A percentile compares a stretch with the other conserved stretches of the same genome.
Conservation (phyloP, 257 asterid species). For the Plantago ovata region DNA sequence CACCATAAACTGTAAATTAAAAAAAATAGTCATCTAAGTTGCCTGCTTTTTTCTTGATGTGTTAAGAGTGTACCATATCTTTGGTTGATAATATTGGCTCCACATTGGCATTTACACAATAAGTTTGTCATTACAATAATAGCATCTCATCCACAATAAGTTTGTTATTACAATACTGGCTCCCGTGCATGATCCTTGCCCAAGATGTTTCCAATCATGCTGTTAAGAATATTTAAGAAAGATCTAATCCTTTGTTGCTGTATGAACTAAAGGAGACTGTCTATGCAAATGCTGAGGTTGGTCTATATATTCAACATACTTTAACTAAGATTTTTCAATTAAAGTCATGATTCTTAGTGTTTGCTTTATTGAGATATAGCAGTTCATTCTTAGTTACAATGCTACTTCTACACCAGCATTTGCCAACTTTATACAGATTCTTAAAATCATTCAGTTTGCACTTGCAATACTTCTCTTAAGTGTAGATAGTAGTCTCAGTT, state of each 20-base stretch:
- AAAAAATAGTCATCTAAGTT: too few relatives aligned
- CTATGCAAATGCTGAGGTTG: constrained; percentile 83
- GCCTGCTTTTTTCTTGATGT: not conserved
- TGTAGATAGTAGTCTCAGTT: too few relatives aligned
- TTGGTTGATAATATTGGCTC: not conserved
- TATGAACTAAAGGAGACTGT: constrained; percentile 66
- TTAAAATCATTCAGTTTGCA: too few relatives aligned
- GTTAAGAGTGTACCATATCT: not conserved
- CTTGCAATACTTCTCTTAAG: too few relatives aligned
- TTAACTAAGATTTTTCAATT: not conserved
- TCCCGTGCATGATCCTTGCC: constrained; percentile 73
- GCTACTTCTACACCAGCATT: too few relatives aligned
- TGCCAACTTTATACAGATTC: too few relatives aligned
- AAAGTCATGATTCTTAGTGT: not conserved
- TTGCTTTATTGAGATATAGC: not conserved
- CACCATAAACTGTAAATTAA: too few relatives aligned
- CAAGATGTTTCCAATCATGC: constrained; percentile 89
- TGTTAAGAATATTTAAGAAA: constrained; percentile 63
- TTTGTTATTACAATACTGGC: too few relatives aligned
- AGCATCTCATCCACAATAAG: constrained; percentile 3
- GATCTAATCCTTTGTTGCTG: constrained; percentile 74
- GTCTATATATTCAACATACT: not conserved
- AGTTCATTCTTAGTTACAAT: too few relatives aligned
- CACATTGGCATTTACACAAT: not conserved
- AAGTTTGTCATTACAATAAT: not conserved